These are phyloP conservation scores for Starmerella stellata DNA, from an alignment of 805 yeast species.

Conservation along the genomic window DNA sequence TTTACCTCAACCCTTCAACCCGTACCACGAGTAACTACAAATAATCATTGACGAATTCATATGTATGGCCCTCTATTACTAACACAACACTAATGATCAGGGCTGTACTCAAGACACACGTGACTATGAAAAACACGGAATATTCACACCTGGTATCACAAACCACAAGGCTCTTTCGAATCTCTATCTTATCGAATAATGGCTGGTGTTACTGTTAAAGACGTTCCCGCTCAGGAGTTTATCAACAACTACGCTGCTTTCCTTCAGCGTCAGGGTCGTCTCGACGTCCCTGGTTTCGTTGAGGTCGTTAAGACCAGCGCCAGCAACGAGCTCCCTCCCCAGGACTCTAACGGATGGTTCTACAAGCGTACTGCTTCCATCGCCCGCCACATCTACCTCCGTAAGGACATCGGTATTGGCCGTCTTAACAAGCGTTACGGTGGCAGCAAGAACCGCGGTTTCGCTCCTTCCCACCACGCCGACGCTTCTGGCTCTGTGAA, in stretches of 20 bases:
- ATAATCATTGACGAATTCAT: no score
- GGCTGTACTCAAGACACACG: no score
- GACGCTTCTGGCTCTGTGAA: constrained; percentile 98
- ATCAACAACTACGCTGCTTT: constrained; percentile 98
- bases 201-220: constrained; percentile 39
- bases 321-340: constrained; percentile 98
- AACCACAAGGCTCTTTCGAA: no score
- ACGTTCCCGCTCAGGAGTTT: constrained; percentile 99
- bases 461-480: constrained; percentile 94
- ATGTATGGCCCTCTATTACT: no score
- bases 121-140: no score
- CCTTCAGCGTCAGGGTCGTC: constrained; percentile 99
- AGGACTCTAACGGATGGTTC: constrained; percentile 98
- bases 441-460: constrained; percentile 97
- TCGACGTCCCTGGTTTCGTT: constrained; percentile 99
- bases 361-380: constrained; percentile 99
- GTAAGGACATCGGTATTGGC: constrained; percentile 99
- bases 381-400: constrained; percentile 99
- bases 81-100: no score
- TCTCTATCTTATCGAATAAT: no score
- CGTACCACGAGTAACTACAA: no score
- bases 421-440: constrained; percentile 98
- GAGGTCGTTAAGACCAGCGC: constrained; percentile 98
- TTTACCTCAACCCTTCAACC: no score
- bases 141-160: no score